A percentile compares a stretch with the other conserved stretches of the same genome.
Conservation (phyloP, 192 early-diverging fungal species). For the Chytriomyces sp. region DNA sequence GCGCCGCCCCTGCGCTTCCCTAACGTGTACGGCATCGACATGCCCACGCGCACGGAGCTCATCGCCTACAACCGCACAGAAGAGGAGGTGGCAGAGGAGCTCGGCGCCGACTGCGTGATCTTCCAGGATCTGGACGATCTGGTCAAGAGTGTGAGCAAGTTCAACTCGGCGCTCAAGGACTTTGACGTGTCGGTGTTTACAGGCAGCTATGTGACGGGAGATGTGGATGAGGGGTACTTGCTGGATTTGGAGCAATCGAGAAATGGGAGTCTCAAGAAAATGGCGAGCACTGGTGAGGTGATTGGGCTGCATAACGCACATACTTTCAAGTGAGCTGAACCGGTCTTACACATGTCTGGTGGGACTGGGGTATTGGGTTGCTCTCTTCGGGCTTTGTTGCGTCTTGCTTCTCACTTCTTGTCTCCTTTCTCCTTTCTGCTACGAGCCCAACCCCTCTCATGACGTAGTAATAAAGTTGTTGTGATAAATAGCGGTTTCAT, state of each 20-base stretch:
- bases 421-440: too few species aligned
- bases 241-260: slow-evolving; percentile 41
- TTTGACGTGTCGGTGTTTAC: slow-evolving; percentile 99
- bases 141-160: slow-evolving; percentile 78
- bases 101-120: slow-evolving; percentile 96
- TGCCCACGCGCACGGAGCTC: slow-evolving; percentile 92
- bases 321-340: slow-evolving; percentile 31
- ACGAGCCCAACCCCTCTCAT: too few species aligned
- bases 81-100: slow-evolving; percentile 80
- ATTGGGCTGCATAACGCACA: slow-evolving; percentile 52
- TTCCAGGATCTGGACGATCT: slow-evolving; percentile 89
- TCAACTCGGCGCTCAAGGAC: slow-evolving; percentile 76
- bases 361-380: too few species aligned
- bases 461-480: too few species aligned
- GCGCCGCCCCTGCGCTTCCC: slow-evolving; percentile 92
- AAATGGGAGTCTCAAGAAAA: slow-evolving; percentile 34
- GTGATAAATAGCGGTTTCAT: too few species aligned
- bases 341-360: too few species aligned
- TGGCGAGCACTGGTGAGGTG: slow-evolving; percentile 44
- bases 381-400: too few species aligned
- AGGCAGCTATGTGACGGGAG: slow-evolving; percentile 86
- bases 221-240: slow-evolving; percentile 50
- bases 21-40: slow-evolving; percentile 99
- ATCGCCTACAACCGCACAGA: slow-evolving; percentile 81
- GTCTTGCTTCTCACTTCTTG: too few species aligned